Base-by-base conservation (phyloP, 331 rosid species). In the Acacia concinna region DNA sequence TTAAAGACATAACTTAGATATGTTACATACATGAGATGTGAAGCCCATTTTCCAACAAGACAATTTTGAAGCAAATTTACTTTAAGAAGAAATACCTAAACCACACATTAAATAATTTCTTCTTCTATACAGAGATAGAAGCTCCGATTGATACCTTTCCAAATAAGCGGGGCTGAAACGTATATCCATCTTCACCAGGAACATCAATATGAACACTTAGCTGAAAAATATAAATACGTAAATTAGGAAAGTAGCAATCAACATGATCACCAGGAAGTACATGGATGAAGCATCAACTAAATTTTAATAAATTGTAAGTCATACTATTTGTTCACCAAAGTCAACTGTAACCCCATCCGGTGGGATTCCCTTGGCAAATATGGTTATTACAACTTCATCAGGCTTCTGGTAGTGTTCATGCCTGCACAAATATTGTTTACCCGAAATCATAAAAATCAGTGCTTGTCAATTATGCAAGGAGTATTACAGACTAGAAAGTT, bases 291-390 rank as follows among this genome's bases (percentile, higher is more conserved):
- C 52, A 78, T n/a, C 27, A 23, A 38, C 79, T 27, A 18, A 73
- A 75, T n/a, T 31, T 62, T 14, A 28, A 60, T 65, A 77, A 31
- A 43, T 37, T 51, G 52, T 68, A 68, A 78, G 35, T 47, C 97
- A 37, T 93, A 95, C 99, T 41, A 93, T 95, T 91, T 95, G 99
- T 87, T 88, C 97, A 59, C 99, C 99, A 57, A 90, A 95, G 35
- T 93, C 91, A 6, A 93, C 84, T 69, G 82, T 28, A 54, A 93
- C 84, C 82, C 79, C 83, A 66, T 89, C 79, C 69, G 83, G 85
- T 21, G 87, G 90, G 74, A 95, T 57, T 72, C 94, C 89, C 90
- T 89, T 94, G 0, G 98, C 98, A 78, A 94, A 90, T 80, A 94
- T 81, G 35, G 97, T 91, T 78, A 92, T 83, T 14, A 94, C 97